Evolutionary conservation across 2,329 filamentous ascomycete species (phyloP).

Genomic region (Lasiodiplodia sp.): DNA sequence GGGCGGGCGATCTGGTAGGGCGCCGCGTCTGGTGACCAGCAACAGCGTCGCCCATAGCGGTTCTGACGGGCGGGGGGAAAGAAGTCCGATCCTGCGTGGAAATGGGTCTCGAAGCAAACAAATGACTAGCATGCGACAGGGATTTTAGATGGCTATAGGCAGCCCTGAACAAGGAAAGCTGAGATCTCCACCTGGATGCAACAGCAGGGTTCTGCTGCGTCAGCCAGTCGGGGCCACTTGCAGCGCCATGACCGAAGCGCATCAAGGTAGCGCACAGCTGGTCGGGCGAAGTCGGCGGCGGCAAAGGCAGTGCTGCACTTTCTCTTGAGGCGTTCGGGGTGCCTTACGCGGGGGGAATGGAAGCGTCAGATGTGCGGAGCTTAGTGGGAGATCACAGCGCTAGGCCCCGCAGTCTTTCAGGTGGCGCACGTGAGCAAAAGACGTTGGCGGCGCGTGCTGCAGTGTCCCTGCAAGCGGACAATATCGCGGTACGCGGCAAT

Average conservation of each 20-base stretch:
- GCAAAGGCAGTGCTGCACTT: not conserved
- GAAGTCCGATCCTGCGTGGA: conserved; percentile 17
- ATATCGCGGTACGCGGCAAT: not conserved
- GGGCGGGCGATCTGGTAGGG: conserved; percentile 8
- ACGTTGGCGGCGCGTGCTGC: not conserved
- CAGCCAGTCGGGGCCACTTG: conserved; percentile 6
- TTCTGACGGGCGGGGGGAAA: conserved; percentile 1
- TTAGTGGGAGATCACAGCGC: conserved; percentile 26
- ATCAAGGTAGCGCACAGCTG: not conserved
- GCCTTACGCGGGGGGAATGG: conserved; percentile 8
- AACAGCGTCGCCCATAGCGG: not conserved
- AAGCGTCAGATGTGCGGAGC: conserved; percentile 1
- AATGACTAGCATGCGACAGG: conserved; percentile 12
- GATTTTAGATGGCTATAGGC: not conserved
- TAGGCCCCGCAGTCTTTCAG: conserved; percentile 14
- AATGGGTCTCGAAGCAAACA: not conserved
- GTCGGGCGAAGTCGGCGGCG: not conserved
- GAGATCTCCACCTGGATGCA: not conserved
- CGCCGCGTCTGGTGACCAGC: conserved; percentile 18
- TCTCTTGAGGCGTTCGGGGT: not conserved
- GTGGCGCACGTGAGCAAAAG: conserved; percentile 13
- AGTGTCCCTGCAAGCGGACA: not conserved
- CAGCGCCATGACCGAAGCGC: conserved; percentile 10
- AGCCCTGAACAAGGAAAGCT: not conserved
- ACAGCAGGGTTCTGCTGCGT: conserved; percentile 11